Conservation (phyloP, 2,329 filamentous ascomycete genomes). For the Myriosclerotinia scirpicola region DNA sequence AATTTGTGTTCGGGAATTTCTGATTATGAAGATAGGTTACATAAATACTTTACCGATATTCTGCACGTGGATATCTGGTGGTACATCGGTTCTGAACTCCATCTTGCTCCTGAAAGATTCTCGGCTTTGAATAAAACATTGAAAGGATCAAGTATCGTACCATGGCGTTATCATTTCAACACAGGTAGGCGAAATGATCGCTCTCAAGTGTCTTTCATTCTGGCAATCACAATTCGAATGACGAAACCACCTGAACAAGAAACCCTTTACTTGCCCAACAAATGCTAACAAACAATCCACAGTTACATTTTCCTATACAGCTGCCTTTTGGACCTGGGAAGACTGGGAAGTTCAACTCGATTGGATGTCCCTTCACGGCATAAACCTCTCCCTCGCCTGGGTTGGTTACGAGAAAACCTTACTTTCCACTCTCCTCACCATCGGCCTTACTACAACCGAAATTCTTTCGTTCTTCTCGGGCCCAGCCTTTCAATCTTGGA, state of each 20-base stretch:
- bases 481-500: slow-evolving; percentile 54
- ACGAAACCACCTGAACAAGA: no score
- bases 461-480: slow-evolving; percentile 50
- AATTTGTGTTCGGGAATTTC: not conserved
- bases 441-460: slow-evolving; percentile 47
- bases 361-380: slow-evolving; percentile 53
- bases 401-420: slow-evolving; percentile 53
- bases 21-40: slow-evolving; percentile 20
- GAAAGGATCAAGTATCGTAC: slow-evolving; percentile 45
- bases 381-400: slow-evolving; percentile 54
- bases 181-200: slow-evolving; percentile 41
- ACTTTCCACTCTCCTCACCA: slow-evolving; percentile 48
- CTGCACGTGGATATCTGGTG: slow-evolving; percentile 49
- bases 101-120: slow-evolving; percentile 40
- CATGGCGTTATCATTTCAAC: slow-evolving; percentile 53
- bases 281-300: not conserved
- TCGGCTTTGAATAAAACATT: slow-evolving; percentile 41
- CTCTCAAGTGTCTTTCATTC: not conserved
- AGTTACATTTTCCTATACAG: slow-evolving; percentile 54
- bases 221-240: not conserved
- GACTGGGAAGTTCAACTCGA: slow-evolving; percentile 55
- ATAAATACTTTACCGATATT: slow-evolving; percentile 46
- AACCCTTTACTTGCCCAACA: no score
- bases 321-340: slow-evolving; percentile 53
- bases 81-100: slow-evolving; percentile 47